These are phyloP conservation scores for Pyrenophora tritici-repentis DNA, from an alignment of 2,329 filamentous ascomycete genomes.

Conservation along the genomic window DNA sequence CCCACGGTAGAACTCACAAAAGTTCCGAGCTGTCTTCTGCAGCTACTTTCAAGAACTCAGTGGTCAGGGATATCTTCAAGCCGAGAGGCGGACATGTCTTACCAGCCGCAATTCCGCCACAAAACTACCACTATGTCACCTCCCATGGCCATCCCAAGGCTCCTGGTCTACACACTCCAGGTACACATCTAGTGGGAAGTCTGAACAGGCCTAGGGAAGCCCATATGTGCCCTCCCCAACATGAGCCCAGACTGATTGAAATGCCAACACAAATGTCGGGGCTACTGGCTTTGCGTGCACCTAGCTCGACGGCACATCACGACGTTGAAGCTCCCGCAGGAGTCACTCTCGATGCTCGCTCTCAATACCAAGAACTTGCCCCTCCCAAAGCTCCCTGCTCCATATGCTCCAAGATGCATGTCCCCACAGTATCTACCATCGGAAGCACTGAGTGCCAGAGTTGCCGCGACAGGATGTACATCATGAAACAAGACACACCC, in stretches of 20 bases:
- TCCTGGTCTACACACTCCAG: background rate
- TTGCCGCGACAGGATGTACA: slow-evolving; percentile 13
- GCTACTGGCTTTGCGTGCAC: slow-evolving; percentile 2
- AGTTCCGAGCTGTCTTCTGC: background rate
- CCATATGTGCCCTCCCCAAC: background rate
- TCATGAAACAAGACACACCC: slow-evolving; percentile 16
- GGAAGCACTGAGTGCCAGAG: slow-evolving; percentile 7
- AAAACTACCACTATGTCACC: background rate
- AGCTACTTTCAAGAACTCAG: background rate
- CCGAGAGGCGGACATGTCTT: background rate
- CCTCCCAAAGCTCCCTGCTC: slow-evolving; percentile 12
- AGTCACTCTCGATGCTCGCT: background rate
- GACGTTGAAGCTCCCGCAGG: background rate
- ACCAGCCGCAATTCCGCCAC: background rate
- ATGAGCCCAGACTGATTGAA: background rate
- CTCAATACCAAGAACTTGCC: background rate
- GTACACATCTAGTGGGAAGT: background rate
- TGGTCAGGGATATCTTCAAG: slow-evolving; percentile 5
- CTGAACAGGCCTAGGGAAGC: background rate
- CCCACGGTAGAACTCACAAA: background rate
- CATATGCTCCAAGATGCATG: slow-evolving; percentile 15
- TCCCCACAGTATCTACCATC: slow-evolving; percentile 1
- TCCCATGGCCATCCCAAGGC: background rate
- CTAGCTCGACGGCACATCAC: background rate
- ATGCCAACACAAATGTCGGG: slow-evolving; percentile 23